A percentile compares a stretch with the other conserved stretches of the same genome.
phyloP scores from a whole-genome alignment of 2,329 filamentous ascomycete genomes.

The Phyllosticta citribraziliensis region DNA sequence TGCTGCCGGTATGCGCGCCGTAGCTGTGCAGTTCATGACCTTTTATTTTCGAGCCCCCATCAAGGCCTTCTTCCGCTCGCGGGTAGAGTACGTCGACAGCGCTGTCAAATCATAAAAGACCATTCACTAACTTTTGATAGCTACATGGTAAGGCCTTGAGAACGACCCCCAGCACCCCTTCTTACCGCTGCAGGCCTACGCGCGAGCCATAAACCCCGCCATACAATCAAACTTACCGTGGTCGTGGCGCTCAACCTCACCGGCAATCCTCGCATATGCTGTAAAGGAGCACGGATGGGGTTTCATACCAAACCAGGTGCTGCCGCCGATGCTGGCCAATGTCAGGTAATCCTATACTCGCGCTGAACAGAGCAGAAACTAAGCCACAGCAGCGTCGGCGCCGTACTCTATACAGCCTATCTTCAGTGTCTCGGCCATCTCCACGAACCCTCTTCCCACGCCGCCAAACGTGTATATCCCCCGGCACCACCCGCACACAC shows the following conservation, averaged over 20 bases:
- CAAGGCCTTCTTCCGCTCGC: conserved; percentile 83
- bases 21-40: conserved; percentile 61
- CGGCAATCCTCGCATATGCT: conserved; percentile 58
- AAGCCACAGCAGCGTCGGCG: conserved; percentile 46
- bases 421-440: conserved; percentile 57
- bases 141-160: conserved; percentile 37
- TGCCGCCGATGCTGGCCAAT: conserved; percentile 66
- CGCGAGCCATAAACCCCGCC: conserved; percentile 52
- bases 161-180: not conserved
- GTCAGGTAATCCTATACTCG: conserved; percentile 38
- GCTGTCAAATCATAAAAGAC: not conserved
- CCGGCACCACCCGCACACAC: conserved; percentile 55
- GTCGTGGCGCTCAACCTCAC: conserved; percentile 58
- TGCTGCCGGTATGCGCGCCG: conserved; percentile 73
- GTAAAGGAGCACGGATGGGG: conserved; percentile 62
- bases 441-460: conserved; percentile 54
- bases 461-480: conserved; percentile 57
- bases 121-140: conserved; percentile 23
- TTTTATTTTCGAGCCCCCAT: conserved; percentile 89
- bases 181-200: conserved; percentile 43
- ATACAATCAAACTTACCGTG: conserved; percentile 39
- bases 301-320: conserved; percentile 65
- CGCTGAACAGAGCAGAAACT: conserved; percentile 10
- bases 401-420: conserved; percentile 66
- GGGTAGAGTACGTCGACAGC: conserved; percentile 63